Evolutionary conservation across 2,329 filamentous ascomycete genomes (phyloP), one percentile per base, ranked within the genome.

Genomic region (Colletotrichum trifolii): DNA sequence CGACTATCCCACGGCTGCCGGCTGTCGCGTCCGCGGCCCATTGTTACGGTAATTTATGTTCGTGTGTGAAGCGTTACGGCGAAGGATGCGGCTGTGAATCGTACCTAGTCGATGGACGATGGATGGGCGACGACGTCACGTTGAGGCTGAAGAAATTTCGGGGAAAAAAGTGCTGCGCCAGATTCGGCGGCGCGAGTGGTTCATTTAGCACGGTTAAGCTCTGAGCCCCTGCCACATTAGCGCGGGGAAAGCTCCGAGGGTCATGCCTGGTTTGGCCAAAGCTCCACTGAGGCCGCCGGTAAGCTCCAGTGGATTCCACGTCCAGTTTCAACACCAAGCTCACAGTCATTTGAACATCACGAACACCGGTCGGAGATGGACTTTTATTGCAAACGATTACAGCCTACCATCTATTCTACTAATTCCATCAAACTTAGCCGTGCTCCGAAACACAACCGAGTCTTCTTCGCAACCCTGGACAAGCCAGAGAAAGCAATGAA

Each of bases 1-100:
- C 76, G 77, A 15, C 79, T 77, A 59, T 82, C 88, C 85, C 87
- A 87, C 83, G 87, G 87, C 56, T 85, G 81, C 54, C 83, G 84
- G 75, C 84, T 87, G 69, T 90, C 87, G 33, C 53, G 60, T 59
- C 54, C 57, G 45, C 65, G 61, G 36, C 54, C 64, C 62, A 65
- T 65, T 34, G 3, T 34, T 43, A 6, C 9, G 12, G 9, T 2
- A 15, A 6, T 10, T 46, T 25, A 25, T 25, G 25, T 25, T 5
- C 1, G 25, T 25, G 25, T 25, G 25, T 25, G 5, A 25, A 25
- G 25, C 25, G 25, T 25, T 25, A 5, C 1, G 25, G 25, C 25
- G 25, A 25, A 33, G 34, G 15, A 1, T 17, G 6, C 4, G 38
- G 11, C 11, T 36, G 13, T 10, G 15, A n/a, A 35, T 12, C 8